These are phyloP conservation scores for Hortiboletus rubellus DNA, from an alignment of 1,284 basidiomycete genomes.

Conservation along the genomic window DNA sequence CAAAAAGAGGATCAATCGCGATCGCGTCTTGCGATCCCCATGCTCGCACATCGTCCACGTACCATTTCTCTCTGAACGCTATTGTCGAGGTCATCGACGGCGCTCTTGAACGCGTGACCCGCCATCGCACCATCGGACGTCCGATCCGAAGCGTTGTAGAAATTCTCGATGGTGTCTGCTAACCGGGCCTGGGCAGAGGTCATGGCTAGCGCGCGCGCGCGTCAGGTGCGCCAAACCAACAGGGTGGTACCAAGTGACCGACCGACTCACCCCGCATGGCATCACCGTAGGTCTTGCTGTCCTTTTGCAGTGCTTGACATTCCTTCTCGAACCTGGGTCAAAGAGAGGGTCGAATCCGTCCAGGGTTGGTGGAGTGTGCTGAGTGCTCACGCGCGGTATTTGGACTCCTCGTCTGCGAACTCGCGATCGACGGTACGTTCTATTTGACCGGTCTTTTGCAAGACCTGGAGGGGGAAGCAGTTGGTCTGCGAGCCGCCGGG, in stretches of 20 bases:
- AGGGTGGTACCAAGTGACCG: not conserved
- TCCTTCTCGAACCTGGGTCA: constrained; percentile 87
- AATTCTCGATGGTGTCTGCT: constrained; percentile 91
- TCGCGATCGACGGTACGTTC: constrained; percentile 94
- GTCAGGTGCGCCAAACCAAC: not conserved
- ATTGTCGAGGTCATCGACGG: constrained; percentile 91
- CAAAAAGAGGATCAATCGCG: not conserved
- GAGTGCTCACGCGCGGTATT: constrained; percentile 79
- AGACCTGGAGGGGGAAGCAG: constrained; percentile 50
- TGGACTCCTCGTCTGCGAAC: constrained; percentile 90
- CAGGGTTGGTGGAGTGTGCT: not conserved
- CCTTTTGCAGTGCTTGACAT: constrained; percentile 88
- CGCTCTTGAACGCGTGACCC: constrained; percentile 93
- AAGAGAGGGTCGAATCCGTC: not conserved
- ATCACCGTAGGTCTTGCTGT: constrained; percentile 94
- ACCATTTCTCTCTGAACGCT: constrained; percentile 87
- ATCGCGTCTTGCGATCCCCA: constrained; percentile 3
- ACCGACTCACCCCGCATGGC: constrained; percentile 77
- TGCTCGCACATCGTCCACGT: constrained; percentile 5
- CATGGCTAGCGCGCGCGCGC: constrained; percentile 56
- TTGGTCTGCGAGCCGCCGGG: constrained; percentile 1
- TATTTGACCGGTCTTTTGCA: constrained; percentile 97
- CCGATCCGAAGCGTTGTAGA: constrained; percentile 87
- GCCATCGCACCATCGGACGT: constrained; percentile 94
- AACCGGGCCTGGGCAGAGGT: constrained; percentile 90